Base-by-base conservation (phyloP, 1,139 yeast species). In the Magnusiomyces paraingens region DNA sequence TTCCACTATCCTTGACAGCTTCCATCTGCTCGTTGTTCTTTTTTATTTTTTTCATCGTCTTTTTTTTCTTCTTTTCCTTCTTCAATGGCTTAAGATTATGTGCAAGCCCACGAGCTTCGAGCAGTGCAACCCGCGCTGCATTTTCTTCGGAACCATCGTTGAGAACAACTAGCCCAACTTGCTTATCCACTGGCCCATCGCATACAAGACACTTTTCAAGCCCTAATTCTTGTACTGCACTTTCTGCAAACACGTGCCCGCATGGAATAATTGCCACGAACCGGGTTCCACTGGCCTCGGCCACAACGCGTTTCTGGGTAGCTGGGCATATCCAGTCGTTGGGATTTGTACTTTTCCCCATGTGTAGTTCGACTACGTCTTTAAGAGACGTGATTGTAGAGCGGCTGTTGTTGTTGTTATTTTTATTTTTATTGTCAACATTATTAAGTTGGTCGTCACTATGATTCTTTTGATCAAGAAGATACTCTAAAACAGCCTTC, bases 401-500 rank as follows among this genome's bases (percentile, higher is more conserved):
- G n/a, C n/a, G n/a, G n/a, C n/a, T n/a, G n/a, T n/a, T n/a, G n/a
- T n/a, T n/a, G n/a, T n/a, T n/a, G n/a, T n/a, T n/a, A n/a, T n/a
- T n/a, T n/a, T n/a, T n/a, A n/a, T n/a, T n/a, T n/a, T n/a, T n/a
- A n/a, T n/a, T n/a, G n/a, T n/a, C n/a, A n/a, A n/a, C n/a, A n/a
- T n/a, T n/a, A n/a, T n/a, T n/a, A n/a, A n/a, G n/a, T n/a, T n/a
- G n/a, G n/a, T n/a, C n/a, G n/a, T n/a, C n/a, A n/a, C n/a, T n/a
- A n/a, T n/a, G n/a, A n/a, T n/a, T n/a, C 11, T 61, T 52, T 26
- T 64, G 66, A 18, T 71, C 71, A 2, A 85, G 66, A 17, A 86
- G 65, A 65, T 77, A 75, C 62, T 84, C 85, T 14, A 90, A 62
- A 0, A 87, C 67, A 40, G 83, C 72, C 58, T 85, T 90, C 61